phyloP scores from a whole-genome alignment of 2,329 filamentous ascomycete species.

The Pezicula radicicola region DNA sequence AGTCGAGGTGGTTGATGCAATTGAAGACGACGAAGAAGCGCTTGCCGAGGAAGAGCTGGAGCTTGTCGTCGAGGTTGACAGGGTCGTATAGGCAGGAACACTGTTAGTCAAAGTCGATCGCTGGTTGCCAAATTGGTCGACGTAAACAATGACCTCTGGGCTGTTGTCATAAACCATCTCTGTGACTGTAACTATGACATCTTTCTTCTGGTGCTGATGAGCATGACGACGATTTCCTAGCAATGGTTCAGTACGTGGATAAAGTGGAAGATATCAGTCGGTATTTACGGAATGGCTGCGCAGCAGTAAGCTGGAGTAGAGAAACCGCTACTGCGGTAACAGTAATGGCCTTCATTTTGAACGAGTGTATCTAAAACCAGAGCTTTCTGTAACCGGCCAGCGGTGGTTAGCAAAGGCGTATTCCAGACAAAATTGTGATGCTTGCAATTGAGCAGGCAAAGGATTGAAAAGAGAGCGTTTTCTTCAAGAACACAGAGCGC shows the following conservation, averaged over 20 bases:
- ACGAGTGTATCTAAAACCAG: constrained; percentile 8
- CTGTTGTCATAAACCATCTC: constrained; percentile 33
- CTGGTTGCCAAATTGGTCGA: constrained; percentile 53
- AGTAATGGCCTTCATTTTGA: constrained; percentile 41
- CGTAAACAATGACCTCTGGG: constrained; percentile 55
- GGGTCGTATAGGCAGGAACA: constrained; percentile 4
- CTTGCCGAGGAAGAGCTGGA: constrained; percentile 10
- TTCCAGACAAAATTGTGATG: neutral
- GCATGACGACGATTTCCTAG: constrained; percentile 16
- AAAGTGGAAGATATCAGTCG: neutral
- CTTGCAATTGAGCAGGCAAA: neutral
- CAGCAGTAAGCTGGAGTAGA: constrained; percentile 37
- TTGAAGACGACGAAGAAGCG: constrained; percentile 7
- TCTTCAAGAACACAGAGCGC: too few species aligned
- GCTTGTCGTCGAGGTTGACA: constrained; percentile 5
- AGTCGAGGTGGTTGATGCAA: constrained; percentile 3
- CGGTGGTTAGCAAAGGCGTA: constrained; percentile 12
- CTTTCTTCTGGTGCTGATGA: constrained; percentile 24
- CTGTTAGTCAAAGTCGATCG: constrained; percentile 37
- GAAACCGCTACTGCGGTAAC: constrained; percentile 34
- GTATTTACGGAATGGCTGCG: constrained; percentile 33
- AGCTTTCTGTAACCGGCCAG: constrained; percentile 11
- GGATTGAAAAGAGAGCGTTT: neutral
- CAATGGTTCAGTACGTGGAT: constrained; percentile 1
- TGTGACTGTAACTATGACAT: constrained; percentile 30